Evolutionary conservation across 441 rosid species (phyloP).

Genomic region (Kokia cookei): DNA sequence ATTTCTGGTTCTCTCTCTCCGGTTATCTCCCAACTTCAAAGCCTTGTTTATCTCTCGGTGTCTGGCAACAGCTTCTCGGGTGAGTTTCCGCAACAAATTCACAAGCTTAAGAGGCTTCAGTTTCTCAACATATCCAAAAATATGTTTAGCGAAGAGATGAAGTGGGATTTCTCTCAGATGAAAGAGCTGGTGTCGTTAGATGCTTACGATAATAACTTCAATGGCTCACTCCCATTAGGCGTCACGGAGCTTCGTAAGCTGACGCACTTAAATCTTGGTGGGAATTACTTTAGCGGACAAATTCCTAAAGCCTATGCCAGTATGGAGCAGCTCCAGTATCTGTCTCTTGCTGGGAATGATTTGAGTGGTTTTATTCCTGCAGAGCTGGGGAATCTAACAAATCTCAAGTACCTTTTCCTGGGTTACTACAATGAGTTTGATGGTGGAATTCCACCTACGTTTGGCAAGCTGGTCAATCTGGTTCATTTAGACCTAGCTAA

Average conservation of each 20-base stretch:
- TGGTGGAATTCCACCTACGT: constrained; percentile 60
- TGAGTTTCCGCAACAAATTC: constrained; percentile 36
- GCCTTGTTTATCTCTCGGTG: constrained; percentile 47
- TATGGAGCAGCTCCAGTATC: constrained; percentile 26
- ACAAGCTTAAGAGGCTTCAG: constrained; percentile 41
- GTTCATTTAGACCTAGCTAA: constrained; percentile 10
- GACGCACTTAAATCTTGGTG: constrained; percentile 51
- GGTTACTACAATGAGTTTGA: constrained; percentile 71
- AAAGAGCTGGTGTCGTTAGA: constrained; percentile 49
- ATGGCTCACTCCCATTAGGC: constrained; percentile 65
- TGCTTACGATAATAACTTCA: constrained; percentile 68
- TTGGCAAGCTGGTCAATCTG: constrained; percentile 41
- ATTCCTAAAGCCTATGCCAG: constrained; percentile 46
- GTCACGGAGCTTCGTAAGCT: constrained; percentile 37
- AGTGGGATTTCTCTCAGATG: constrained; percentile 42
- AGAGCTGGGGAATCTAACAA: constrained; percentile 63
- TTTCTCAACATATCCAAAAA: constrained; percentile 63
- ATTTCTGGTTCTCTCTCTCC: constrained; percentile 65
- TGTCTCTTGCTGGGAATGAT: constrained; percentile 24
- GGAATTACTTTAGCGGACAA: constrained; percentile 44
- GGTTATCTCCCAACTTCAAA: constrained; percentile 33
- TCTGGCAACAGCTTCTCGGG: constrained; percentile 55
- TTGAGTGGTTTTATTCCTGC: constrained; percentile 44
- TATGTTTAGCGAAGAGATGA: constrained; percentile 46
- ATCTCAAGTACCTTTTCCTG: constrained; percentile 53